Base-by-base conservation (phyloP, 2,329 filamentous ascomycete genomes). In the Neofusicoccum ribis region DNA sequence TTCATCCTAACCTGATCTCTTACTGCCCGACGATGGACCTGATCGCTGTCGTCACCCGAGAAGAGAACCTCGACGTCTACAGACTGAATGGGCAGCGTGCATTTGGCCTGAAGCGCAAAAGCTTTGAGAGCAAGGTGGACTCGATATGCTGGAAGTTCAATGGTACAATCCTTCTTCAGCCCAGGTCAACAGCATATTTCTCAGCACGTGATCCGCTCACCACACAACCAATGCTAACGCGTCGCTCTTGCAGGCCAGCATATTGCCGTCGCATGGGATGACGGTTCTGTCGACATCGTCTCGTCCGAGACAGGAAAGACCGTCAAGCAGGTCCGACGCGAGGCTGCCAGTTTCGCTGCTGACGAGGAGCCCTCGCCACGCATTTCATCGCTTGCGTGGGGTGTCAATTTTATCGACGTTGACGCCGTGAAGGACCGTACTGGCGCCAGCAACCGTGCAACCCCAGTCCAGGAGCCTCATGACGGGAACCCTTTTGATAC, bases 21-120 rank as follows among this genome's bases (percentile, higher is more conserved):
- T 92, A 91, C 77, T 96, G 92, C 77, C 92, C 93, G 15, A 90
- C 89, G 8, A 91, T 96, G 81, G 92, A 97, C 78, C 83, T 98
- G 51, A 84, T 90, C n/a, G 89, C 89, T 5, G 83, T 93, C 12
- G 90, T 91, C 12, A 86, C 84, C n/a, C 83, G 84, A 15, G 86
- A 88, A 67, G 87, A 87, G 56, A 87, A 88, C 58, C 81, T 97
- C 17, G 84, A 90, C 69, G 88, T 97, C 49, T 93, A 90, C 77
- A 86, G 94, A 56, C 85, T 93, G 15, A 91, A 90, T 67, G 90
- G 89, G 1, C 92, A 97, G 71, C 77, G 82, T 58, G 88, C 89
- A 2, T 89, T 89, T 72, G 84, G 84, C 0, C 68, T 82, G 31
- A 80, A 79, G 62, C 73, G 78, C 54, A 80, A 78, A 68, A 74